Base-by-base conservation (phyloP, 2,329 filamentous ascomycete genomes). In the Venturia oleaginea region DNA sequence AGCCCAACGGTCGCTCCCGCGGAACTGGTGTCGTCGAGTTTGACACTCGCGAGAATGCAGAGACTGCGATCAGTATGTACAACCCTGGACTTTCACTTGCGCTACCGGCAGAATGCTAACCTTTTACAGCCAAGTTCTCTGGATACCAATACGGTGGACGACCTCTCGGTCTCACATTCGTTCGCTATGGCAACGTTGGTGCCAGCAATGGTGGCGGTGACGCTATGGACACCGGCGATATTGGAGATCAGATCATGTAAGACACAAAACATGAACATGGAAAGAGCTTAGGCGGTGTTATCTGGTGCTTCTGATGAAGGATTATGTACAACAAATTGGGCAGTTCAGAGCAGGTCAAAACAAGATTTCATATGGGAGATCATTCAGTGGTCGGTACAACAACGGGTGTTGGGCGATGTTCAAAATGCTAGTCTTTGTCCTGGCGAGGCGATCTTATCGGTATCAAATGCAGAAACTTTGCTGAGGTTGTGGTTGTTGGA, bases 21-120 rank as follows among this genome's bases (percentile, higher is more conserved):
- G 94, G 94, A 68, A 94, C 90, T 66, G 94, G 94, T 74, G 94
- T 99, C n/a, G 94, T 99, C 64, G 88, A 94, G 67, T 97, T 99
- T 74, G 91, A 95, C 73, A 84, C 79, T 63, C 79, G 85, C 19
- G 87, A 92, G 10, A 95, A 92, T 67, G 92, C 94, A 1, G 92
- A 96, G 71, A 97, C 92, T 27, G 89, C 93, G 57, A 97, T 99
- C 71, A 57, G 51, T 57, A 34, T 13, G 51, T 77, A 84, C 86
- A 78, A 72, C 82, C 74, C 62, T 22, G 32, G 34, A 38, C 46
- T n/a, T n/a, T 24, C 27, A 61, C 13, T 54, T 54, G 61, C 27
- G 51, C 46, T 17, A 66, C 48, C 43, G 22, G 70, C 55, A 67
- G 55, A 61, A 55, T 69, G 86, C 51, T 57, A 57, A 57, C 27